Base-by-base conservation (phyloP, 345 rosid genomes). In the Triadica sebifera region DNA sequence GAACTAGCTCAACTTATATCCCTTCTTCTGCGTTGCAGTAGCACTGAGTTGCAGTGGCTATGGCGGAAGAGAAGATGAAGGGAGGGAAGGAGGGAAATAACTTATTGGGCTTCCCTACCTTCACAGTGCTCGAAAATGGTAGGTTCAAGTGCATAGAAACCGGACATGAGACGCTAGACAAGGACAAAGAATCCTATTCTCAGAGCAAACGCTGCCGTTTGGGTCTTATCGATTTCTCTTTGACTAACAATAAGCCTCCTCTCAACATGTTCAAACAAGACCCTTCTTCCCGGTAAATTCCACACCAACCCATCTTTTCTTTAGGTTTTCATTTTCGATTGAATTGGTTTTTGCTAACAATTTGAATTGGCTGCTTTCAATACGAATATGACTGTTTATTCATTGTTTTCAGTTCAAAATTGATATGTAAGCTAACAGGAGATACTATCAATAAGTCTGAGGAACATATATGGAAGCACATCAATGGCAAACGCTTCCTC, bases 401-500 rank as follows among this genome's bases (percentile, higher is more conserved):
- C 71, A 13, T 60, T 53, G 22, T 74, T 75, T 38, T 80, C 83
- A 94, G 98, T 75, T 87, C 97, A 1, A 92, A 89, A 83, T 78
- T 94, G 80, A 82, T 86, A 76, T 92, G 98, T 83, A 94, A 91
- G 80, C 84, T 94, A 65, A 94, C 97, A 0, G 97, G 93, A 34
- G 91, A 91, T 81, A 87, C 86, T 9, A 91, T 94, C 67, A 94
- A 94, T 79, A 94, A 94, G 77, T 84, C 86, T 5, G 97, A 92
- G 83, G 93, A 92, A 75, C 98, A 94, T 75, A 89, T 92, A 45
- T 94, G 95, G 97, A 94, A 92, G 83, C 98, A 94, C 47, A 78
- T 94, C 70, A 91, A 89, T 6, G 97, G 97, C 47, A 91, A 66
- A 72, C 81, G 93, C 38, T 94, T 94, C 87, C 97, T 94, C 78